Evolutionary conservation across 495 filamentous ascomycete species (phyloP).

Genomic region (Mycothermus thermophilus): DNA sequence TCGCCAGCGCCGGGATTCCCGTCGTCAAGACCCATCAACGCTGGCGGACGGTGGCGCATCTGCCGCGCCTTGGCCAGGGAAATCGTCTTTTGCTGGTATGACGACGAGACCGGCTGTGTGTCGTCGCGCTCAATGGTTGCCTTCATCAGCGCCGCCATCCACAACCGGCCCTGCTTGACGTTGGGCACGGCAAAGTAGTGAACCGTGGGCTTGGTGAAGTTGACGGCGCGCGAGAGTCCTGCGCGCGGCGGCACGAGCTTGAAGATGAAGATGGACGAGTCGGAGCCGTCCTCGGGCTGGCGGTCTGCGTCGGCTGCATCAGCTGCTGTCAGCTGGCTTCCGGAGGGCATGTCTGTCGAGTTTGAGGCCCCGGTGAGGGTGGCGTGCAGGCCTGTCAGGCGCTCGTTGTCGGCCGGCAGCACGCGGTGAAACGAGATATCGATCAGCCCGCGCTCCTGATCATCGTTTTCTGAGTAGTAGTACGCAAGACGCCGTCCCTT

Average conservation of each 20-base stretch:
- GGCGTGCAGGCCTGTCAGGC: conserved; percentile 77
- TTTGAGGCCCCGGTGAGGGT: conserved; percentile 76
- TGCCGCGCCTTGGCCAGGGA: conserved; percentile 68
- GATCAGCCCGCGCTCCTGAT: conserved; percentile 85
- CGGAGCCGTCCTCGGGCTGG: conserved; percentile 31
- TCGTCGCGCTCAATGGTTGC: conserved; percentile 95
- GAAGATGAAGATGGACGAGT: conserved; percentile 75
- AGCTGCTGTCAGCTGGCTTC: conserved; percentile 43
- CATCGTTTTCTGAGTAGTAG: conserved; percentile 88
- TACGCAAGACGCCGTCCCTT: conserved; percentile 85
- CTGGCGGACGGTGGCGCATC: conserved; percentile 77
- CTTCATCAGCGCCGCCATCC: conserved; percentile 99
- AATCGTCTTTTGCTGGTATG: conserved; percentile 92
- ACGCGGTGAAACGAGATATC: conserved; percentile 96
- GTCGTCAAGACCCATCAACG: conserved; percentile 61
- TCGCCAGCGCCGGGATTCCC: conserved; percentile 20
- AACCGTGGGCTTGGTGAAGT: conserved; percentile 90
- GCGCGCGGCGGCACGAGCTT: conserved; percentile 86
- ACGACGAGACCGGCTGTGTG: conserved; percentile 58
- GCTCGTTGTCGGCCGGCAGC: conserved; percentile 85
- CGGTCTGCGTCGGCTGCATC: conserved; percentile 30
- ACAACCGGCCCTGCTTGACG: conserved; percentile 71
- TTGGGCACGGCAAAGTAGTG: conserved; percentile 97
- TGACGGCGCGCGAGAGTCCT: conserved; percentile 80
- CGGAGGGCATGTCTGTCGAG: conserved; percentile 57